Evolutionary conservation across 2,329 filamentous ascomycete species (phyloP), one percentile per base, ranked within the genome.

Genomic region (Parastagonospora nodorum): DNA sequence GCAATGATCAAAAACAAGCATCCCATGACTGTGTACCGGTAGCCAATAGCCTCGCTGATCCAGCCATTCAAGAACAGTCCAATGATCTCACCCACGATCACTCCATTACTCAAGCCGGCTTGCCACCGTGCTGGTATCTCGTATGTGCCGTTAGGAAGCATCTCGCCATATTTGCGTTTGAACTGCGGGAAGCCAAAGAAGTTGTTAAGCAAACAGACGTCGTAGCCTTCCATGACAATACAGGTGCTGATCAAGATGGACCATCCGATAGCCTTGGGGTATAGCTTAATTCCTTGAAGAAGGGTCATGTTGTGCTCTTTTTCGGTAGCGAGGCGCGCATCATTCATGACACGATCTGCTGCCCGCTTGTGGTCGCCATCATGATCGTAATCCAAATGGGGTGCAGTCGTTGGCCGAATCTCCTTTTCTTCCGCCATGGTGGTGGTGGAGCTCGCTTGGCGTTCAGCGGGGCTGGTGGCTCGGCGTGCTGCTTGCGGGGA

Each of bases 151-250:
- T 78, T 67, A 4, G 69, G 59, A 14, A 71, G 67, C 40, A 72
- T 64, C 46, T 73, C 69, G 46, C 78, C 78, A 48, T 77, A 80
- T 53, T 77, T 76, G 37, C 62, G 57, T 49, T 80, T 78, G 71
- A 80, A 80, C 15, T 74, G 69, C 8, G 76, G 75, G 50, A 78
- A 77, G 27, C 69, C 77, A 54, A 84, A 92, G 68, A 94, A 91
- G 74, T 92, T 92, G 77, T 88, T 90, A 64, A 94, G 84, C 45
- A 95, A 78, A 64, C 84, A 87, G 51, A 94, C 80, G 68, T 96
- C 90, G 76, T 92, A 95, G 30, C 90, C 91, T 74, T 96, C 91
- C 92, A 96, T 96, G 64, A 84, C 85, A 66, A 96, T 94, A 70
- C 89, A 92, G 0, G 90, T 93, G n/a, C 88, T 93, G 73, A 96